Percentiles rank a stretch among this genome's conserved stretches.
phyloP scores from a whole-genome alignment of 2,329 filamentous ascomycete species.

The Xylariomycetidae sp. region DNA sequence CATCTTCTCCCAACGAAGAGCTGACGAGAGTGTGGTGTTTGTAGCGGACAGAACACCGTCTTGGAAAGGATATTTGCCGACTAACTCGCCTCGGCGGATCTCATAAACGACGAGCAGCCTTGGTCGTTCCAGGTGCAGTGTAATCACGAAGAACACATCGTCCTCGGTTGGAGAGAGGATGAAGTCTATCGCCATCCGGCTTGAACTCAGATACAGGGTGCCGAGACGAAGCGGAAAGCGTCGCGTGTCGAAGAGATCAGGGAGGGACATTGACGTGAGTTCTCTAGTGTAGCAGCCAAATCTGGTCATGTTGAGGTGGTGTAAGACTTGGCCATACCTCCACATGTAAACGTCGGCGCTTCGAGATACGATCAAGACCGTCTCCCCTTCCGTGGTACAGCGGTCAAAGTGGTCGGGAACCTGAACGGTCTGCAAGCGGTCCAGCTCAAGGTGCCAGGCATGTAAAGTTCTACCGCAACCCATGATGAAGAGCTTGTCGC shows the following conservation, averaged over 20 bases:
- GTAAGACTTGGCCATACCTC: conserved; percentile 19
- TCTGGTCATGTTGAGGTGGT: conserved; percentile 14
- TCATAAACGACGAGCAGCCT: conserved; percentile 20
- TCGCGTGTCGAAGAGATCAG: background rate
- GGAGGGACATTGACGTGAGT: conserved; percentile 11
- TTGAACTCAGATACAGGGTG: conserved; percentile 12
- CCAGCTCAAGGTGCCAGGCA: conserved; percentile 24
- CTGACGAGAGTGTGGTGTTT: conserved; percentile 12
- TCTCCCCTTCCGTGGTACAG: conserved; percentile 22
- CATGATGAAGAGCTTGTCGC: conserved; percentile 23
- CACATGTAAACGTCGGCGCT: conserved; percentile 21
- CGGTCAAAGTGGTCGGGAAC: conserved; percentile 20
- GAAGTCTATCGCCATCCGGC: conserved; percentile 21
- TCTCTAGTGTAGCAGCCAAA: conserved; percentile 15
- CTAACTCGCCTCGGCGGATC: conserved; percentile 14
- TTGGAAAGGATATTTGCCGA: conserved; percentile 15
- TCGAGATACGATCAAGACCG: conserved; percentile 19
- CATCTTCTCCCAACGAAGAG: conserved; percentile 25
- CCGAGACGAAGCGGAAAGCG: background rate
- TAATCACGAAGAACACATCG: conserved; percentile 22
- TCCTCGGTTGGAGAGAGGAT: conserved; percentile 19
- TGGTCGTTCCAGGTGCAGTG: conserved; percentile 10
- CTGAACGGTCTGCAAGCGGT: conserved; percentile 15
- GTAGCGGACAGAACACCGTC: conserved; percentile 11
- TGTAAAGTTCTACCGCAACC: conserved; percentile 20